A percentile compares a stretch with the other conserved stretches of the same genome.
Evolutionary conservation across 2,329 filamentous ascomycete genomes (phyloP).

Genomic region (Passalora sequoiae): DNA sequence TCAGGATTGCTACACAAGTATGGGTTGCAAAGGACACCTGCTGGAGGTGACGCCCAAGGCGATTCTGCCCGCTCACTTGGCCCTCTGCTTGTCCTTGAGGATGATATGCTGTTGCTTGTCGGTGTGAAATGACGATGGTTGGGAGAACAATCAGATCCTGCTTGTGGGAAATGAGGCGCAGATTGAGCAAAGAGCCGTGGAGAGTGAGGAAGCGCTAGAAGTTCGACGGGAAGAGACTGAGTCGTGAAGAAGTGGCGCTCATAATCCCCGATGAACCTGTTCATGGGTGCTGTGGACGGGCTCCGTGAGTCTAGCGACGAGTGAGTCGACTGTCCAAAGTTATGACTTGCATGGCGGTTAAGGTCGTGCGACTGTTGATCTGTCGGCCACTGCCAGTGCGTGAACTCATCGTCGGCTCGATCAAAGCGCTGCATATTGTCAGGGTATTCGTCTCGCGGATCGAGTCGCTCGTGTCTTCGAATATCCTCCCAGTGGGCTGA

Average conservation of each 20-base stretch:
- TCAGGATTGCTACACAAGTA: neutral
- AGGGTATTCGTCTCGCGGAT: neutral
- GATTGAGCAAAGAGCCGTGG: neutral
- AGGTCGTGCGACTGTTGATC: neutral
- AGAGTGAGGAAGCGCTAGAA: neutral
- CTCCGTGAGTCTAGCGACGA: neutral
- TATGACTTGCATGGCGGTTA: neutral
- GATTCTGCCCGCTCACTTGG: conserved; percentile 8
- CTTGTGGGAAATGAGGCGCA: neutral
- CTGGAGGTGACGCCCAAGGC: conserved; percentile 6
- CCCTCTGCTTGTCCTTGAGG: conserved; percentile 9
- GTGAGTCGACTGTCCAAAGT: neutral
- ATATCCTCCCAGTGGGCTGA: no score
- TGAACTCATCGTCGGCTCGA: neutral
- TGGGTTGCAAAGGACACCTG: neutral
- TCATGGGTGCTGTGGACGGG: neutral
- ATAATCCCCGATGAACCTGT: conserved; percentile 6
- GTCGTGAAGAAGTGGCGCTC: conserved; percentile 5
- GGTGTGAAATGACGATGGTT: conserved; percentile 6
- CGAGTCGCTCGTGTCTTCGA: neutral
- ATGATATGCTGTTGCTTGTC: conserved; percentile 7
- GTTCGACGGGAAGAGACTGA: neutral
- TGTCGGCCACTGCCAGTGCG: neutral
- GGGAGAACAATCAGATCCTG: neutral
- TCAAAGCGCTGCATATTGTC: neutral